Conservation (phyloP, 2,329 filamentous ascomycete species). For the Scedosporium aurantiacum region DNA sequence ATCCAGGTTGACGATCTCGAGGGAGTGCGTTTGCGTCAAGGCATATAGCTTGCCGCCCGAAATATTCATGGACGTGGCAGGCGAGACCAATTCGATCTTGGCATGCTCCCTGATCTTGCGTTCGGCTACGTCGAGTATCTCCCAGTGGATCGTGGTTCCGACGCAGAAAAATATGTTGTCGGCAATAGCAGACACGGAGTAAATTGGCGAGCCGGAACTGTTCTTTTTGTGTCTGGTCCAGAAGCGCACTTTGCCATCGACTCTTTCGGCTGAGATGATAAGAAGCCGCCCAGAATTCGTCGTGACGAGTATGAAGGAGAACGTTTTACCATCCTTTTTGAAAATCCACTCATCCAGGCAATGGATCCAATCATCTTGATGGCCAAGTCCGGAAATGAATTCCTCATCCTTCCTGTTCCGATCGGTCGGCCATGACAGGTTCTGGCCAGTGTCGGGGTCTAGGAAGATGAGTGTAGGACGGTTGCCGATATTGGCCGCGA, state of each 20-base stretch:
- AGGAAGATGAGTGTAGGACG: slow-evolving; percentile 43
- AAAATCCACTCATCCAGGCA: slow-evolving; percentile 55
- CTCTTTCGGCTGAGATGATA: slow-evolving; percentile 32
- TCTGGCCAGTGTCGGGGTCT: slow-evolving; percentile 40
- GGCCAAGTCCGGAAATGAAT: slow-evolving; percentile 45
- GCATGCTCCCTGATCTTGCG: slow-evolving; percentile 39
- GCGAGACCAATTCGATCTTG: slow-evolving; percentile 38
- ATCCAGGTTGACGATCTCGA: slow-evolving; percentile 41
- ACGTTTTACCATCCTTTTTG: slow-evolving; percentile 42
- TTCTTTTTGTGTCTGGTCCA: slow-evolving; percentile 41
- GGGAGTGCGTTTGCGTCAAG: slow-evolving; percentile 41
- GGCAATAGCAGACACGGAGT: slow-evolving; percentile 42
- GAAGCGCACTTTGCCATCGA: slow-evolving; percentile 32
- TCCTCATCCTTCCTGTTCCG: slow-evolving; percentile 28
- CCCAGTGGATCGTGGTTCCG: slow-evolving; percentile 43
- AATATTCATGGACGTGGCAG: slow-evolving; percentile 37
- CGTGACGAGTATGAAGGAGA: slow-evolving; percentile 52
- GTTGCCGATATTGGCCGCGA: slow-evolving; percentile 33
- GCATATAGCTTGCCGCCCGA: slow-evolving; percentile 37
- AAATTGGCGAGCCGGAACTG: slow-evolving; percentile 35
- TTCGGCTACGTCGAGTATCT: slow-evolving; percentile 37
- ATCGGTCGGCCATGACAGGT: slow-evolving; percentile 36
- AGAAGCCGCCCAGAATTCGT: slow-evolving; percentile 43
- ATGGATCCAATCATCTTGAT: slow-evolving; percentile 46
- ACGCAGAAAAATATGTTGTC: slow-evolving; percentile 46